Evolutionary conservation across 257 asterid species (phyloP).

Genomic region (Solanum bukasovii): DNA sequence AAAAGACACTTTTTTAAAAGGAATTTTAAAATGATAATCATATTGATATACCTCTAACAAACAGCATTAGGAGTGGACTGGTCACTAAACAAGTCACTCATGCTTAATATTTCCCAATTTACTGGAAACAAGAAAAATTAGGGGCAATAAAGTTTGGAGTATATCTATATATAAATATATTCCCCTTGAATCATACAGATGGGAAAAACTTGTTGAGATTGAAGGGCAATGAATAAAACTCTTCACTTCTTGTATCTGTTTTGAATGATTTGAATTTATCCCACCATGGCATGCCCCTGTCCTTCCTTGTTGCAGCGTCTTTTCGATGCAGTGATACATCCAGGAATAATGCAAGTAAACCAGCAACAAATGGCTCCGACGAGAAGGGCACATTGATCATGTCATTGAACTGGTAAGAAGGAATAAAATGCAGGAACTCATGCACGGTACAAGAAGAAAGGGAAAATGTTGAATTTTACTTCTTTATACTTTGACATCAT

Average conservation of each 20-base stretch:
- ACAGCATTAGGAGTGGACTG: neutral
- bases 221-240: conserved; percentile 76
- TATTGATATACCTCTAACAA: neutral
- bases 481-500: neutral
- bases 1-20: neutral
- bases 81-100: neutral
- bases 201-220: conserved; percentile 95
- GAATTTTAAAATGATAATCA: neutral
- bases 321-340: conserved; percentile 61
- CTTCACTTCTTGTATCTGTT: conserved; percentile 79
- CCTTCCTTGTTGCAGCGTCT: conserved; percentile 51
- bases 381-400: conserved; percentile 85
- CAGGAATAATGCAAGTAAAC: conserved; percentile 50
- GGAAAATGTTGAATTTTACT: neutral
- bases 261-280: conserved; percentile 61
- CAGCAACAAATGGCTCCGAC: conserved; percentile 74
- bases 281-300: conserved; percentile 97
- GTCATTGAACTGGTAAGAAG: conserved; percentile 60
- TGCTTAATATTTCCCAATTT: neutral
- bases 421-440: neutral
- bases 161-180: neutral
- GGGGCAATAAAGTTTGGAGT: neutral
- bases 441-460: neutral
- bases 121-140: neutral
- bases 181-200: conserved; percentile 35